Base-by-base conservation (phyloP, 306 rosid species). In the Medicago truncatula region DNA sequence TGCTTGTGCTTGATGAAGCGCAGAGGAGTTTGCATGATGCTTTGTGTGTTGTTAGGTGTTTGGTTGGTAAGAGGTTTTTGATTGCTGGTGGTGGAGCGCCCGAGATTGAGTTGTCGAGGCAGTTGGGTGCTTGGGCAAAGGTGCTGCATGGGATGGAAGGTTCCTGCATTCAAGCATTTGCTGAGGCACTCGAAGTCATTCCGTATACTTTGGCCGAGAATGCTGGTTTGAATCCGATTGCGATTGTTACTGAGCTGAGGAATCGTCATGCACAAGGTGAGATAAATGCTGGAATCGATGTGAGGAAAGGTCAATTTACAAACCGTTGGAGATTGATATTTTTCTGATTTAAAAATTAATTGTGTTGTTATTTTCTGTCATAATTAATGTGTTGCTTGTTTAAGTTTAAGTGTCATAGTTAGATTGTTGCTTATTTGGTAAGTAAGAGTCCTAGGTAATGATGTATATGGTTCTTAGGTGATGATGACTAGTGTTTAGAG, bases 21-120 rank as follows among this genome's bases (percentile, higher is more conserved):
- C 97, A 95, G 84, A 78, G 97, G 69, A 92, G 97, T 78, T 75
- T 95, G 88, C 99, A 95, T 36, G 99, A 95, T 80, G 97, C 99
- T 70, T 66, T 95, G 83, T 95, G 98, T 85, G 98, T 95, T 74
- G 93, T 95, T 53, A 86, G 98, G 85, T 95, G 98, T 76, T 80
- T 95, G 86, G 99, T 95, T 62, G 89, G 70, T 67, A 95, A 95
- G 89, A 84, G 90, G 82, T 95, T 92, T 86, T 69, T 95, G 80
- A 95, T 95, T 81, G 99, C 99, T 0, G 99, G 99, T 2, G 99
- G 99, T 18, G 99, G 99, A 4, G 99, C 99, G 0, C 97, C 99
- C 0, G 99, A 95, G 83, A 95, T 95, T 67, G 97, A 95, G 93
- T 85, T 95, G 14, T 95, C 99, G 0, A 85, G 99, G 86, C 99